Percentiles rank a stretch among this genome's conserved stretches.
Evolutionary conservation across 2,329 filamentous ascomycete species (phyloP).

Genomic region (Scytalidium lignicola): DNA sequence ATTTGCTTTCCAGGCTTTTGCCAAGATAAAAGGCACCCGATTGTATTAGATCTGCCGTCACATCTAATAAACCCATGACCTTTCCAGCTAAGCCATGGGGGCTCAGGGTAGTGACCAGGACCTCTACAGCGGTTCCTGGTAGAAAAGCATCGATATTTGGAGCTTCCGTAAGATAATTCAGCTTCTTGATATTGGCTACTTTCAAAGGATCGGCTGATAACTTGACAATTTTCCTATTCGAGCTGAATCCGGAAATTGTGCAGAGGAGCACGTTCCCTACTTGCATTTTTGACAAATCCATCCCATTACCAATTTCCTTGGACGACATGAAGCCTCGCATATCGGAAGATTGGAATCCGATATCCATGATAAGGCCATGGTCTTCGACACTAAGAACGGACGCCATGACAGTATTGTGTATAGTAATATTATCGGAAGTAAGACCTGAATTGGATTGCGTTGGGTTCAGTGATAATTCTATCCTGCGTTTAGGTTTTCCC

Average conservation of each 20-base stretch:
- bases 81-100: constrained; percentile 78
- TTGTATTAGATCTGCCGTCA: constrained; percentile 85
- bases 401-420: constrained; percentile 77
- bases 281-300: constrained; percentile 64
- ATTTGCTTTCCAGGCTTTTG: constrained; percentile 68
- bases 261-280: constrained; percentile 84
- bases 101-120: constrained; percentile 73
- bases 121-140: constrained; percentile 83
- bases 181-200: constrained; percentile 59
- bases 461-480: constrained; percentile 83
- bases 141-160: constrained; percentile 87
- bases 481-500: constrained; percentile 63
- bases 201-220: constrained; percentile 70
- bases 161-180: constrained; percentile 65
- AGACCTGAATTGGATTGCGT: constrained; percentile 73
- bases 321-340: constrained; percentile 80
- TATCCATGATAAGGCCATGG: constrained; percentile 88
- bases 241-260: constrained; percentile 67
- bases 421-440: constrained; percentile 64
- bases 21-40: constrained; percentile 69
- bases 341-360: constrained; percentile 65
- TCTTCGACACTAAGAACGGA: constrained; percentile 91
- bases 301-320: constrained; percentile 67
- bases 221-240: constrained; percentile 80
- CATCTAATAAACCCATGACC: constrained; percentile 85